A percentile compares a stretch with the other conserved stretches of the same genome.
Evolutionary conservation across 768 basidiomycete species (phyloP).

Genomic region (Boletus rufocinnamomeus): DNA sequence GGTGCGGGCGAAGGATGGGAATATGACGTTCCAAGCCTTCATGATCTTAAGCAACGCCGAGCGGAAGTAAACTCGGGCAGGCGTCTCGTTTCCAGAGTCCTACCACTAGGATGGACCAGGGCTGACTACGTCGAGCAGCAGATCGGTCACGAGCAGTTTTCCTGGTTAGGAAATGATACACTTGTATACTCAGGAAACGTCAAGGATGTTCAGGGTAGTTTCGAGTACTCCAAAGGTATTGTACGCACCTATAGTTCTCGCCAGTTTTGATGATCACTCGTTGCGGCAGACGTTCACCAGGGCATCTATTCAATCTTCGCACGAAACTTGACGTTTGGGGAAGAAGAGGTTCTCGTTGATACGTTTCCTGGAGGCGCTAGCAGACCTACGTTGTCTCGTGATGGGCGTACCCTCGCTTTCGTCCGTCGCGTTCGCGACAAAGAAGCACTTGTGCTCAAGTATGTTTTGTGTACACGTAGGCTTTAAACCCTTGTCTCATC

Average conservation of each 20-base stretch:
- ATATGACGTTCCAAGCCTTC: conserved; percentile 48
- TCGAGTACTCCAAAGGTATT: conserved; percentile 67
- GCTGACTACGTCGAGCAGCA: conserved; percentile 67
- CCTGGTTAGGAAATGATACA: conserved; percentile 59
- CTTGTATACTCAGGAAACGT: conserved; percentile 71
- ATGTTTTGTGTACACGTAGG: conserved; percentile 22
- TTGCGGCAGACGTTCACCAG: conserved; percentile 56
- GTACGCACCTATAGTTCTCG: not conserved
- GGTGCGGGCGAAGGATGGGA: conserved; percentile 78
- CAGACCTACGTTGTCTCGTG: conserved; percentile 68
- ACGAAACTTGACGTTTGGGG: conserved; percentile 59
- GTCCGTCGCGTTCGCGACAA: conserved; percentile 74
- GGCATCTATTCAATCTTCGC: conserved; percentile 74
- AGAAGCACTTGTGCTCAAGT: conserved; percentile 73
- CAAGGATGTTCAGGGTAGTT: conserved; percentile 45
- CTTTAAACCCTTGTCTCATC: conserved; percentile 1
- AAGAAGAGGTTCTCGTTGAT: conserved; percentile 53
- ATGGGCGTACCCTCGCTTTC: conserved; percentile 70
- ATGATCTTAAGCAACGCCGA: conserved; percentile 18
- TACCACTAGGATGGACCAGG: conserved; percentile 63
- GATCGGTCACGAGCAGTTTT: conserved; percentile 71
- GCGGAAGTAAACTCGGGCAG: conserved; percentile 46
- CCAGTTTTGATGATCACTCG: not conserved
- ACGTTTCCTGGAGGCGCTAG: conserved; percentile 71
- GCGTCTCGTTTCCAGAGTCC: conserved; percentile 53